A percentile compares a stretch with the other conserved stretches of the same genome.
These are phyloP conservation scores for Sporormia fimetaria DNA, from an alignment of 495 filamentous ascomycete genomes.

Conservation along the genomic window DNA sequence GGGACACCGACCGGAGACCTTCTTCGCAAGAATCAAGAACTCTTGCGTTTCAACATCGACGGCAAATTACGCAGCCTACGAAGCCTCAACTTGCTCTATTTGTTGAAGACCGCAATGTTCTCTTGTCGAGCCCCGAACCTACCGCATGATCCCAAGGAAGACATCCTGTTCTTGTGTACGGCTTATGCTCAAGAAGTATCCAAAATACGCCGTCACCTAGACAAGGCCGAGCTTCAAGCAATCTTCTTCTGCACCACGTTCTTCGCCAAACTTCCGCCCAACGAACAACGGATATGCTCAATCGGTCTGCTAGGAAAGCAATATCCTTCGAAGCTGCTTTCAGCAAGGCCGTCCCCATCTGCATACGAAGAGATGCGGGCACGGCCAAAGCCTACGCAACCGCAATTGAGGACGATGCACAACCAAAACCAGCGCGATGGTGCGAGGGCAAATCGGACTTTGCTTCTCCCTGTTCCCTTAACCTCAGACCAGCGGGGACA, in stretches of 20 bases:
- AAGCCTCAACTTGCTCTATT: constrained; percentile 15
- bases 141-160: constrained; percentile 13
- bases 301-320: constrained; percentile 2
- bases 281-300: constrained; percentile 2
- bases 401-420: too few species aligned
- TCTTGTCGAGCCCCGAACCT: constrained; percentile 11
- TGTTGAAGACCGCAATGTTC: constrained; percentile 9
- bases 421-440: too few species aligned
- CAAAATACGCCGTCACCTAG: constrained; percentile 4
- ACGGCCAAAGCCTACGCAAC: too few species aligned
- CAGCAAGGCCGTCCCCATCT: too few species aligned
- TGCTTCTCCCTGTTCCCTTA: too few species aligned
- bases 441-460: too few species aligned
- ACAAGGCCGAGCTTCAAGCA: constrained; percentile 6
- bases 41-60: constrained; percentile 10
- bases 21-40: constrained; percentile 8
- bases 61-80: constrained; percentile 7
- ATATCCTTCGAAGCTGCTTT: too few species aligned
- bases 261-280: constrained; percentile 7
- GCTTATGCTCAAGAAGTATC: constrained; percentile 8
- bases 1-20: constrained; percentile 11
- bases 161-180: constrained; percentile 10
- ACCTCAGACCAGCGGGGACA: too few species aligned
- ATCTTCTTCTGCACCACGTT: constrained; percentile 9
- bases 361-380: too few species aligned